Percentiles rank a stretch among this genome's conserved stretches.
Evolutionary conservation across 192 early-diverging fungal species (phyloP).

Genomic region (Borealophlyctis nickersoniae): DNA sequence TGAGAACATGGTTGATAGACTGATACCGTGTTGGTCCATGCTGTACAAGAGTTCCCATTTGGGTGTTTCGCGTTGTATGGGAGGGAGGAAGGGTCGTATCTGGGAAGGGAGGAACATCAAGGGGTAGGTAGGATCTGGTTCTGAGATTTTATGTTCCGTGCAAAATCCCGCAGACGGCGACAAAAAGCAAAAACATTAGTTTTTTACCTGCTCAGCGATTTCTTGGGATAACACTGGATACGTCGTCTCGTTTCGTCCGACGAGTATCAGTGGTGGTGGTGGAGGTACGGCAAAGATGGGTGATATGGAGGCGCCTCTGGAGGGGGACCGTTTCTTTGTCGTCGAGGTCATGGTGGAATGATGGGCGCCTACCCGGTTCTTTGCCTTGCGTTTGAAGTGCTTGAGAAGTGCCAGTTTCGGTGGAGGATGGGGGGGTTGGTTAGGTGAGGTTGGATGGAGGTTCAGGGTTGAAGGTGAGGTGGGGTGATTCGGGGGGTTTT

Average conservation of each 20-base stretch:
- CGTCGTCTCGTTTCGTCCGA: not conserved
- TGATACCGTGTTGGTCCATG: slow-evolving; percentile 91
- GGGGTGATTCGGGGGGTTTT: too few relatives aligned
- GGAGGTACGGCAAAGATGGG: not conserved
- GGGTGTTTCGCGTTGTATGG: slow-evolving; percentile 69
- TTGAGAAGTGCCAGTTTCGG: too few relatives aligned
- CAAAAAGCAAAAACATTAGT: not conserved
- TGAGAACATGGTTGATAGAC: slow-evolving; percentile 75
- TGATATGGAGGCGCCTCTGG: not conserved
- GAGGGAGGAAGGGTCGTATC: slow-evolving; percentile 77
- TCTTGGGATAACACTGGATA: not conserved
- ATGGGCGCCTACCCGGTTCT: too few relatives aligned
- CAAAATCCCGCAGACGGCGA: not conserved
- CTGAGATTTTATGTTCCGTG: not conserved
- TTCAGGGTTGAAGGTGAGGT: too few relatives aligned
- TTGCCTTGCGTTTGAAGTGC: too few relatives aligned
- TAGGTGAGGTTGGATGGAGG: too few relatives aligned
- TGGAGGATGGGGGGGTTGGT: too few relatives aligned
- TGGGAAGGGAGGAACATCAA: too few relatives aligned
- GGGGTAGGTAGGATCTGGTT: not conserved
- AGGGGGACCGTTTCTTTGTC: too few relatives aligned
- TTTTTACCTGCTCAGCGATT: not conserved
- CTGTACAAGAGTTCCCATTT: slow-evolving; percentile 84
- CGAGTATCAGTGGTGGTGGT: not conserved
- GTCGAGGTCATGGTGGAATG: too few relatives aligned